Conservation (phyloP, 1,284 basidiomycete genomes). For the Boletellus dicymbophilus region DNA sequence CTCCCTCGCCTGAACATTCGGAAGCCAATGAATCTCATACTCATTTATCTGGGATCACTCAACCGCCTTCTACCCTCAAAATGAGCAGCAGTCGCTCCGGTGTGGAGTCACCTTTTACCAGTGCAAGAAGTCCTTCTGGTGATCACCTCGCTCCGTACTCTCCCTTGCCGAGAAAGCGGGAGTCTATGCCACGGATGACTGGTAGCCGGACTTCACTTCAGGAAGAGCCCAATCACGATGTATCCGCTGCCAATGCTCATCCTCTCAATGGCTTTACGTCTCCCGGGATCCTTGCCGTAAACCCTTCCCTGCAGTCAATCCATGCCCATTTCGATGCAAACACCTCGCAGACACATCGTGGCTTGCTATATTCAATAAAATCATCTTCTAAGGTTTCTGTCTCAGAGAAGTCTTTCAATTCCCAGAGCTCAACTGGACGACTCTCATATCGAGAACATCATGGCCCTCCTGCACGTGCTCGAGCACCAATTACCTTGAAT, state of each 20-base stretch:
- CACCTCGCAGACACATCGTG: constrained; percentile 1
- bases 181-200: constrained; percentile 12
- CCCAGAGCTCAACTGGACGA: constrained; percentile 22
- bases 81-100: not conserved
- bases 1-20: constrained; percentile 6
- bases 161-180: constrained; percentile 10
- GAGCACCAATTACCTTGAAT: constrained; percentile 2
- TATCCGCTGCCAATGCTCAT: not conserved
- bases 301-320: not conserved
- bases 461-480: constrained; percentile 13
- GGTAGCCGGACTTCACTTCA: constrained; percentile 16
- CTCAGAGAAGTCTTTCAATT: constrained; percentile 17
- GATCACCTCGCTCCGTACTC: constrained; percentile 21
- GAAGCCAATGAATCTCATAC: not conserved
- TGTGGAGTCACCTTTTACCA: constrained; percentile 19
- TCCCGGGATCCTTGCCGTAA: not conserved
- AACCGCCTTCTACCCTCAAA: not conserved
- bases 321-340: not conserved
- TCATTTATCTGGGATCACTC: not conserved
- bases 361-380: constrained; percentile 11
- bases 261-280: not conserved
- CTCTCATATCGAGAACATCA: constrained; percentile 26
- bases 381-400: constrained; percentile 15
- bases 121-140: constrained; percentile 24
- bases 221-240: constrained; percentile 15